Base-by-base conservation (phyloP, 2,329 filamentous ascomycete species). In the Fusarium stilboides region DNA sequence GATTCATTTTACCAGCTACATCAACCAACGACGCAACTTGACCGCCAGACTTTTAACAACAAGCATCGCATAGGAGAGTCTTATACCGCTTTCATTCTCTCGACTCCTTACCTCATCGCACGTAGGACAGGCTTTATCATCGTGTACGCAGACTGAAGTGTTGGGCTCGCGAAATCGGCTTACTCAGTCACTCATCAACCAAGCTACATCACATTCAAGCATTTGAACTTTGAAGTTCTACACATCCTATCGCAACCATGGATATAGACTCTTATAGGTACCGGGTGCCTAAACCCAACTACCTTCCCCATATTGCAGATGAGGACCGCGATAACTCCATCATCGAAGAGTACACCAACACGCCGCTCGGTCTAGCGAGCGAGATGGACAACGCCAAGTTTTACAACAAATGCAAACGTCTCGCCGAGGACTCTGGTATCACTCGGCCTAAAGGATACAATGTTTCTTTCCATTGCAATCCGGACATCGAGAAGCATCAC, bases 401-500 rank as follows among this genome's bases (percentile, higher is more conserved):
- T 76, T 86, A 85, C 69, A 83, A 82, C 75, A 88, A 88, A 77
- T 87, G 86, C 78, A 87, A 87, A 76, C 84, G 84, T 55, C 79
- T 84, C 22, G 87, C 86, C 24, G 82, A 86, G 62, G 83, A 87
- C 52, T 86, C 93, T 79, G 91, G 90, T 71, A 93, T 98, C 75
- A 88, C 89, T 53, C 88, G 90, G 36, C 94, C 95, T 3, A 91
- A 92, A 76, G 94, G 94, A 72, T 94, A 97, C 81, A 94, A 88
- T 33, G 95, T 99, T 46, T 98, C 95, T 12, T 98, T 94, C 81
- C 96, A 99, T 79, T 94, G 94, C 82, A 98, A 98, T 76, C 93
- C 94, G 2, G 90, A 93, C 63, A 97, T 98, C 78, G 96, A 99
- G 82, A 92, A 92, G 77, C 95, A 98, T 80, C 96, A 99, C 80